Conservation (phyloP, 495 filamentous ascomycete species). For the Trichoderma virens region DNA sequence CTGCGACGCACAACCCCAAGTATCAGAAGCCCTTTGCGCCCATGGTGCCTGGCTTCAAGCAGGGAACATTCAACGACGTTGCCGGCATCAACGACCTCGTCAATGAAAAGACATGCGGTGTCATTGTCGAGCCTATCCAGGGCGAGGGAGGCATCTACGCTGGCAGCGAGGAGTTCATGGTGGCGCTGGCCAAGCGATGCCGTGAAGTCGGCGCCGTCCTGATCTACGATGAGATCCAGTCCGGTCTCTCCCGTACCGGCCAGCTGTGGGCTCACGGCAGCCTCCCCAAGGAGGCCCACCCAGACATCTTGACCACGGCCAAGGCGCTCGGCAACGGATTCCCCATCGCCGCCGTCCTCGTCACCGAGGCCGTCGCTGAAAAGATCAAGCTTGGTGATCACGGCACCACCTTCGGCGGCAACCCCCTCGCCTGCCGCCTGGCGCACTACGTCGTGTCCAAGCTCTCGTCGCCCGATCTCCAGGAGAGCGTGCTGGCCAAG, state of each 20-base stretch:
- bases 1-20: constrained; percentile 95
- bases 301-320: constrained; percentile 87
- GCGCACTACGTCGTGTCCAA: constrained; percentile 77
- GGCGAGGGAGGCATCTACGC: constrained; percentile 90
- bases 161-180: constrained; percentile 72
- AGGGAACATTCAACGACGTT: constrained; percentile 79
- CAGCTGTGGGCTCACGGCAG: constrained; percentile 76
- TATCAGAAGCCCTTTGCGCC: constrained; percentile 93
- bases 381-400: constrained; percentile 90
- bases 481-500: constrained; percentile 56
- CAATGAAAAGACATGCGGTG: constrained; percentile 79
- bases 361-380: constrained; percentile 65
- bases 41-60: constrained; percentile 88
- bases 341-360: constrained; percentile 86
- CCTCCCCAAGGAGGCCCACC: constrained; percentile 72
- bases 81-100: constrained; percentile 60
- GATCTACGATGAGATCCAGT: constrained; percentile 96
- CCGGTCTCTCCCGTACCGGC: constrained; percentile 80
- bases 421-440: constrained; percentile 77
- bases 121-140: constrained; percentile 97
- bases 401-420: constrained; percentile 94
- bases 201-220: constrained; percentile 81
- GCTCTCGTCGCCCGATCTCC: constrained; percentile 57
- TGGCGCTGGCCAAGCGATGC: constrained; percentile 69
- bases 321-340: constrained; percentile 97